Evolutionary conservation across 2,329 filamentous ascomycete genomes (phyloP).

Genomic region (Trichoderma sp.): DNA sequence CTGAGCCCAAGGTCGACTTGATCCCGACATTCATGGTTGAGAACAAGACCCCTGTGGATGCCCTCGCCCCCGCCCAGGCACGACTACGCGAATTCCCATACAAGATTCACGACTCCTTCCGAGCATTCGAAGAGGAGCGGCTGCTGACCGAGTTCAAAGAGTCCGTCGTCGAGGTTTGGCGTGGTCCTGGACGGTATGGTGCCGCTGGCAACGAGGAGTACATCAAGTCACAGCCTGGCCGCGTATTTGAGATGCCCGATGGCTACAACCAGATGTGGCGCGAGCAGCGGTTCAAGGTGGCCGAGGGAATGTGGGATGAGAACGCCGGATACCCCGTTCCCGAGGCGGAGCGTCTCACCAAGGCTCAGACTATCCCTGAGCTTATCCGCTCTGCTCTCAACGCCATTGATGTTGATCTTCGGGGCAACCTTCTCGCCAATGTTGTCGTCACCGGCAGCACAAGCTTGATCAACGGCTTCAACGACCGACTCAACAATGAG

Average conservation of each 20-base stretch:
- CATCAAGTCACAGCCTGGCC: constrained; percentile 68
- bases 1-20: constrained; percentile 67
- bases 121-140: constrained; percentile 83
- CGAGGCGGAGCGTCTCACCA: constrained; percentile 51
- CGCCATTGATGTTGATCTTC: constrained; percentile 83
- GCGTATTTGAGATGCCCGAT: constrained; percentile 95
- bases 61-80: constrained; percentile 73
- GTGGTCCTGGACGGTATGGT: constrained; percentile 67
- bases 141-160: constrained; percentile 97
- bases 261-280: constrained; percentile 95
- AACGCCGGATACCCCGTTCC: constrained; percentile 61
- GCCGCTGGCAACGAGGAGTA: constrained; percentile 71
- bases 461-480: constrained; percentile 85
- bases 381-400: constrained; percentile 75
- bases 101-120: constrained; percentile 67
- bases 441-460: constrained; percentile 90
- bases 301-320: constrained; percentile 89
- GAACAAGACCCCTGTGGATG: constrained; percentile 85
- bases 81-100: constrained; percentile 67
- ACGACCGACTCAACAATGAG: constrained; percentile 83
- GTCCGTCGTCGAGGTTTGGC: constrained; percentile 92
- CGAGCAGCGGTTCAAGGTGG: constrained; percentile 78
- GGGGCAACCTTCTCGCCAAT: constrained; percentile 78
- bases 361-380: constrained; percentile 77
- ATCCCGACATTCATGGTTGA: constrained; percentile 85